phyloP scores from a whole-genome alignment of 495 filamentous ascomycete genomes.

The Evansstolkia leycettana region DNA sequence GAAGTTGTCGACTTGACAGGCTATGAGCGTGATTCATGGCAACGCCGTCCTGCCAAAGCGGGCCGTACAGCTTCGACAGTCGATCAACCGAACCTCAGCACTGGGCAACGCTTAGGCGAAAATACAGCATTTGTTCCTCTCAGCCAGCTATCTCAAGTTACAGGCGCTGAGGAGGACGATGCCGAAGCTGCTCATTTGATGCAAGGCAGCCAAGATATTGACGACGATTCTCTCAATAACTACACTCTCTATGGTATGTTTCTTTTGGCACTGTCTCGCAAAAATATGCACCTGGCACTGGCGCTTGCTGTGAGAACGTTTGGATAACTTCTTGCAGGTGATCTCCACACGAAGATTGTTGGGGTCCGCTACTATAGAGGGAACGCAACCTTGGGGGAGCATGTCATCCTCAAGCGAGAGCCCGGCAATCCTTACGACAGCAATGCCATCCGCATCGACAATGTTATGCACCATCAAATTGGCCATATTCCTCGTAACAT shows the following conservation, averaged over 20 bases:
- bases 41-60: constrained; percentile 8
- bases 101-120: constrained; percentile 23
- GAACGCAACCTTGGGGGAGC: constrained; percentile 56
- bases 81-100: constrained; percentile 2
- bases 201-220: constrained; percentile 23
- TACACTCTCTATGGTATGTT: constrained; percentile 40
- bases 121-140: constrained; percentile 22
- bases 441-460: constrained; percentile 72
- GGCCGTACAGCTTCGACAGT: constrained; percentile 1
- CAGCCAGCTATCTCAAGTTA: constrained; percentile 18
- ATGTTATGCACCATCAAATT: constrained; percentile 67
- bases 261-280: constrained; percentile 2
- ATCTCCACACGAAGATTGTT: constrained; percentile 55
- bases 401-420: constrained; percentile 55
- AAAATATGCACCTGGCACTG: background rate
- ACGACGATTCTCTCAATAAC: constrained; percentile 27
- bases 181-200: constrained; percentile 20
- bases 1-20: constrained; percentile 5
- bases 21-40: constrained; percentile 11
- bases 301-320: background rate
- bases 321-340: constrained; percentile 12
- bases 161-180: constrained; percentile 24
- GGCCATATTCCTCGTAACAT: constrained; percentile 62
- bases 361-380: constrained; percentile 72
- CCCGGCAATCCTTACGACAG: constrained; percentile 60